Base-by-base conservation (phyloP, 176 grass and related monocot genomes). In the Triticum monococcum region DNA sequence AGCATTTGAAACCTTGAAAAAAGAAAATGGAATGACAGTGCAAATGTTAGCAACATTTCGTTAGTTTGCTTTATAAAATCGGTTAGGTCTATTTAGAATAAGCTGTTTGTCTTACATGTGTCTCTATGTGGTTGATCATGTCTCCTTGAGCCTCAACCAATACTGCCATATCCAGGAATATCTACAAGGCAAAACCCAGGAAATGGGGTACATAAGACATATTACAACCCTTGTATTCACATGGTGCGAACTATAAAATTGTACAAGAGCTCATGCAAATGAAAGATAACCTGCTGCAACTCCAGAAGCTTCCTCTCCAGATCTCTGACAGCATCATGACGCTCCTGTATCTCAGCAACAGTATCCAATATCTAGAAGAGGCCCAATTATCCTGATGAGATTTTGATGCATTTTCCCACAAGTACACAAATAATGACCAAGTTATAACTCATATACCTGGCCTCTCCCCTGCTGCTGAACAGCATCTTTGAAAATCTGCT, bases 101-200 rank as follows among this genome's bases (percentile, higher is more conserved):
- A 72, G 33, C 10, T 76, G 37, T 24, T 9, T 67, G 18, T 64
- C 86, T 88, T 92, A 96, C 96, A 75, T 98, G 96, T 24, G 96
- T 91, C 86, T 98, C 96, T 17, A 98, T 98, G 85, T 98, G 84
- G 86, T 98, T 92, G 79, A 98, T 84, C 96, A 98, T 88, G 85
- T 98, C 96, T 75, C 96, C 93, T 92, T 98, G 93, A 52, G 96
- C 93, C 52, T 98, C 96, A 57, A 98, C 93, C 70, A 98, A 81
- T 48, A 98, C 93, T n/a, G 91, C 91, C 96, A 98, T 96, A 88
- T 98, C 96, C 87, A 98, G 78, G 88, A 98, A 98, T 89, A 98
- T 92, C 93, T 98, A 91, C 64, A 88, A 72, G 65, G 65, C 41
- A 72, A 81, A 89, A 86, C 57, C 36, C 76, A 75, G 4, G 68